Conservation (phyloP, 2,329 filamentous ascomycete genomes). For the Sporothrix protearum region DNA sequence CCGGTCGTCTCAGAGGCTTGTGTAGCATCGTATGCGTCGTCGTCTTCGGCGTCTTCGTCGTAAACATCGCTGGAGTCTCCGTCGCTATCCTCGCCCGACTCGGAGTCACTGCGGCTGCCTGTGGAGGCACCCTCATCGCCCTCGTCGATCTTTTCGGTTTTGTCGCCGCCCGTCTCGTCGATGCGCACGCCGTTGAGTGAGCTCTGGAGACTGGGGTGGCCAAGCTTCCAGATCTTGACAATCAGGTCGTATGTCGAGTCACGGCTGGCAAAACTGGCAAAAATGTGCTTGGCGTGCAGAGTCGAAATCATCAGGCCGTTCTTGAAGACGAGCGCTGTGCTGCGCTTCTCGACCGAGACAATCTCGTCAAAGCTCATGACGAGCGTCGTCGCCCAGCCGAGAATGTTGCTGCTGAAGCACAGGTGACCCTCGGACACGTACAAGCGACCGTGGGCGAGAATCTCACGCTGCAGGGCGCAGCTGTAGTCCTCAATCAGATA, state of each 20-base stretch:
- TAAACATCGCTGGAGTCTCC: slow-evolving; percentile 75
- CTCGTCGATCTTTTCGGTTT: slow-evolving; percentile 76
- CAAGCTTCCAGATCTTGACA: slow-evolving; percentile 97
- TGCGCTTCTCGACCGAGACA: slow-evolving; percentile 94
- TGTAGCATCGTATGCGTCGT: slow-evolving; percentile 47
- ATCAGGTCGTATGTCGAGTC: slow-evolving; percentile 97
- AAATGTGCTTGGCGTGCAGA: slow-evolving; percentile 89
- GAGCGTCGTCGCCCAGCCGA: slow-evolving; percentile 95
- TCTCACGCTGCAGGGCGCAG: slow-evolving; percentile 91
- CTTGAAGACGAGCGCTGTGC: slow-evolving; percentile 89
- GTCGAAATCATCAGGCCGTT: slow-evolving; percentile 98
- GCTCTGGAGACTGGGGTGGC: slow-evolving; percentile 85
- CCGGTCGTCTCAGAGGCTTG: slow-evolving; percentile 40
- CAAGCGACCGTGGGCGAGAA: slow-evolving; percentile 85
- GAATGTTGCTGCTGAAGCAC: slow-evolving; percentile 98
- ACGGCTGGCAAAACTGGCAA: slow-evolving; percentile 89
- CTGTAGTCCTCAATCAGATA: slow-evolving; percentile 98
- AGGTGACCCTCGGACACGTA: slow-evolving; percentile 97
- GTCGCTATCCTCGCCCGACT: slow-evolving; percentile 60
- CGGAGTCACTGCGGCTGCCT: slow-evolving; percentile 52
- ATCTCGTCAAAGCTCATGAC: slow-evolving; percentile 99
- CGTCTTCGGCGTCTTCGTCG: slow-evolving; percentile 73
- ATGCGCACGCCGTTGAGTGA: slow-evolving; percentile 84
- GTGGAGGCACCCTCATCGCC: slow-evolving; percentile 48
- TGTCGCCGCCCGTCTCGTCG: slow-evolving; percentile 79